Percentiles rank a stretch among this genome's conserved stretches.
Conservation (phyloP, 78 protist genomes). For the Emiliania huxleyi region DNA sequence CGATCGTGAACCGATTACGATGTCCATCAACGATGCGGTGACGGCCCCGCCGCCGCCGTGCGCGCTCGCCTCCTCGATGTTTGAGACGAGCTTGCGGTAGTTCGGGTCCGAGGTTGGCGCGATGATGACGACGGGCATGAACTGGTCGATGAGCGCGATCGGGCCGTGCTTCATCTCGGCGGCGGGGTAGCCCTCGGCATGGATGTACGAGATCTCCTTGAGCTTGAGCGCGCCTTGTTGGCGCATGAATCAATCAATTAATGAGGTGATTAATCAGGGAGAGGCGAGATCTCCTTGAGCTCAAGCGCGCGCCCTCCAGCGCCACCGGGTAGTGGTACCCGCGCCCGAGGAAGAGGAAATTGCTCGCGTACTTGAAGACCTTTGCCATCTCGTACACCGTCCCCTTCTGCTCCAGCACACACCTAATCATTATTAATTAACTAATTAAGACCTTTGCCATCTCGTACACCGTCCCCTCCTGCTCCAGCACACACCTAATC, state of each 20-base stretch:
- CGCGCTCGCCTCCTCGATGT: constrained; percentile 9
- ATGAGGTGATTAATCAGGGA: too few species aligned
- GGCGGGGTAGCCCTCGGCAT: constrained; percentile 85
- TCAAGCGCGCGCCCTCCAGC: constrained; percentile 95
- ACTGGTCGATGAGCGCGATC: constrained; percentile 81
- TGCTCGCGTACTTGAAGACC: constrained; percentile 29
- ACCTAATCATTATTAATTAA: too few species aligned
- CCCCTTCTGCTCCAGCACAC: too few species aligned
- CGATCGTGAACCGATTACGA: too few species aligned
- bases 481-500: too few species aligned
- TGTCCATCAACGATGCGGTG: too few species aligned
- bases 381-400: constrained; percentile 60
- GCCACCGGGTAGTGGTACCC: constrained; percentile 87
- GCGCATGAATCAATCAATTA: too few species aligned
- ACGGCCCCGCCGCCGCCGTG: too few species aligned
- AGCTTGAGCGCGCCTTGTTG: too few species aligned
- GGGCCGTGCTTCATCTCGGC: constrained; percentile 99
- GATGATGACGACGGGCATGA: constrained; percentile 36
- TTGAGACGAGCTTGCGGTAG: constrained; percentile 42
- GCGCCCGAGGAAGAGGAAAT: constrained; percentile 87
- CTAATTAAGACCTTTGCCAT: too few species aligned
- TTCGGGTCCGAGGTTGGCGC: constrained; percentile 15
- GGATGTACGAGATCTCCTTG: constrained; percentile 71
- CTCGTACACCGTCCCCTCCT: too few species aligned
- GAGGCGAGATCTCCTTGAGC: too few species aligned